Conservation (phyloP, 2,329 filamentous ascomycete genomes). For the Conoideocrella luteorostrata region DNA sequence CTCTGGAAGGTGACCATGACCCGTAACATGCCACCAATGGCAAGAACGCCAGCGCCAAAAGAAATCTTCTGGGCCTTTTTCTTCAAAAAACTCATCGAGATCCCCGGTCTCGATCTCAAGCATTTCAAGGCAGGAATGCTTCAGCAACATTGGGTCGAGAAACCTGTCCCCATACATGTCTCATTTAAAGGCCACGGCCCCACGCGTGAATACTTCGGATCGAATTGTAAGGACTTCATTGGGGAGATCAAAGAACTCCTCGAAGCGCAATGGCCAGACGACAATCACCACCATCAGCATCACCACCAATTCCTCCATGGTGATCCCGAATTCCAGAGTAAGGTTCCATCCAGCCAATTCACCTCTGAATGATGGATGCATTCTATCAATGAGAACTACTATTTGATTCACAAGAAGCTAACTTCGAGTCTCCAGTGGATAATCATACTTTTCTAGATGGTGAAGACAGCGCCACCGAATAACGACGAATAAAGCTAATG, state of each 20-base stretch:
- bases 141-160: constrained; percentile 18
- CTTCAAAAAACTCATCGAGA: constrained; percentile 25
- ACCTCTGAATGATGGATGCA: no score
- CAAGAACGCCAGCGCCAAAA: background rate
- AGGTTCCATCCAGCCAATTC: no score
- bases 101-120: constrained; percentile 25
- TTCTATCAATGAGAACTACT: no score
- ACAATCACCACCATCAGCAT: background rate
- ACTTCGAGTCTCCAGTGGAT: no score
- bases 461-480: background rate
- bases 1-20: constrained; percentile 37
- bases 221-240: constrained; percentile 29
- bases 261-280: constrained; percentile 6
- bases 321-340: no score
- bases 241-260: constrained; percentile 20
- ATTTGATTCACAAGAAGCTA: no score
- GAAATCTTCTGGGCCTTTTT: constrained; percentile 34
- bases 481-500: constrained; percentile 8
- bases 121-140: constrained; percentile 26
- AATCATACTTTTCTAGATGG: background rate
- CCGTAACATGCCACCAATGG: constrained; percentile 6
- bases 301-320: no score
- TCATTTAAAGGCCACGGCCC: constrained; percentile 8
- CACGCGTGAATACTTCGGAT: constrained; percentile 23
- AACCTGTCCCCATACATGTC: constrained; percentile 7